Percentiles rank a stretch among this genome's conserved stretches.
Evolutionary conservation across 2,329 filamentous ascomycete genomes (phyloP).

Genomic region (Colletotrichum sp.): DNA sequence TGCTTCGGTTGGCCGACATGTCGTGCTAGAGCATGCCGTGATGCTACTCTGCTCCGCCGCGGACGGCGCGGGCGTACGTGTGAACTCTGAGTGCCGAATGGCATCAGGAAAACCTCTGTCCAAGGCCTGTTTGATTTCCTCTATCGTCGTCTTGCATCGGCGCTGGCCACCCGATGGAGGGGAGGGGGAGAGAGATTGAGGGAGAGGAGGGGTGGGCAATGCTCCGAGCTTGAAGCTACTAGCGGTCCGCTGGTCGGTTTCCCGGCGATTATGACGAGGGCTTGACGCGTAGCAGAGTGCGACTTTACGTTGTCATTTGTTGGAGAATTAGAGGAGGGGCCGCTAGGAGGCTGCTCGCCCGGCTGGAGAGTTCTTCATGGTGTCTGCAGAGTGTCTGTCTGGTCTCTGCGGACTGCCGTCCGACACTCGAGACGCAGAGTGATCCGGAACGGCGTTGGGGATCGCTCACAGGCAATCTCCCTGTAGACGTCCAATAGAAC

Average conservation of each 20-base stretch:
- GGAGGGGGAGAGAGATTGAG: neutral
- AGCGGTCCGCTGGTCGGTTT: neutral
- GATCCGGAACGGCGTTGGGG: neutral
- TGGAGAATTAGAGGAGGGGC: neutral
- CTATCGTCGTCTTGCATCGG: conserved; percentile 3
- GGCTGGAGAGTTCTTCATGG: neutral
- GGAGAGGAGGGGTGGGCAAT: neutral
- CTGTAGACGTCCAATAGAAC: neutral
- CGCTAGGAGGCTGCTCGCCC: neutral
- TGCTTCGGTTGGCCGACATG: conserved; percentile 7
- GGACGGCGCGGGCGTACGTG: neutral
- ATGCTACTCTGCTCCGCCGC: neutral
- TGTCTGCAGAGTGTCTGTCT: neutral
- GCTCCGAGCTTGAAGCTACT: neutral
- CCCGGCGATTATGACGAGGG: neutral
- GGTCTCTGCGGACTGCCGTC: neutral
- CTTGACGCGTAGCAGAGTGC: neutral
- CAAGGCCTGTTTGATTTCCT: neutral
- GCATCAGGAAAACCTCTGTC: neutral
- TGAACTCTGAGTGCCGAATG: neutral
- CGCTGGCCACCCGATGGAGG: neutral
- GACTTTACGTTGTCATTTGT: neutral
- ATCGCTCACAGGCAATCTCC: neutral
- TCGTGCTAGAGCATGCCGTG: neutral
- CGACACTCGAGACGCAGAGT: neutral